phyloP scores from a whole-genome alignment of 345 rosid genomes.

The Lepidium didymum region DNA sequence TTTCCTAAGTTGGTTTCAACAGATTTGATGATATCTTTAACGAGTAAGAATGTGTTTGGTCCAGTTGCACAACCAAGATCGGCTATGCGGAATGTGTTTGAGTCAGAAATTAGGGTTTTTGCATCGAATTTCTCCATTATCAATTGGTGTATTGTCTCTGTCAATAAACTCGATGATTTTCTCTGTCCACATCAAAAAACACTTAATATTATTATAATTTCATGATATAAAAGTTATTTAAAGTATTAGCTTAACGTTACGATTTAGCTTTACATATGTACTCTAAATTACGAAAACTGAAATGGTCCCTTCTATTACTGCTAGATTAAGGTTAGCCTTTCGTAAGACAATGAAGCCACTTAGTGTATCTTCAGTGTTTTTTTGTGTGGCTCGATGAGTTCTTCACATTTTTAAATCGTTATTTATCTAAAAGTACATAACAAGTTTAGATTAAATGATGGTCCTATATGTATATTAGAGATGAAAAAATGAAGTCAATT shows the following conservation, averaged over 20 bases:
- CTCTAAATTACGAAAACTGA: not conserved
- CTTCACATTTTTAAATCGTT: not conserved
- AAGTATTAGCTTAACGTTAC: too few relatives aligned
- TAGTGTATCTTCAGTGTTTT: not conserved
- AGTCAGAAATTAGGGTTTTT: constrained; percentile 21
- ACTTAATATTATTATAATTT: not conserved
- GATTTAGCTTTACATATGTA: too few relatives aligned
- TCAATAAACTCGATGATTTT: constrained; percentile 25
- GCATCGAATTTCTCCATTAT: constrained; percentile 42
- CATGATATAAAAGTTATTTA: too few relatives aligned
- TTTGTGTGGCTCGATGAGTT: constrained; percentile 17
- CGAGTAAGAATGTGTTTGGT: constrained; percentile 44
- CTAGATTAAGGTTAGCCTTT: not conserved
- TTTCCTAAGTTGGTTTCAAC: constrained; percentile 21
- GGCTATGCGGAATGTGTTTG: constrained; percentile 38
- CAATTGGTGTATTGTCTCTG: constrained; percentile 35
- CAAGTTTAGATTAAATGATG: not conserved
- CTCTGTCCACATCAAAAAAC: constrained; percentile 34
- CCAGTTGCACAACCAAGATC: constrained; percentile 74
- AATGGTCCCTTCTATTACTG: not conserved
- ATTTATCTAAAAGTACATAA: not conserved
- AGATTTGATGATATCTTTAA: constrained; percentile 36
- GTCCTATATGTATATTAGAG: not conserved
- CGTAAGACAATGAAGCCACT: constrained; percentile 1
- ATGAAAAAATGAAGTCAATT: not conserved